Percentiles rank a stretch among this genome's conserved stretches.
Evolutionary conservation across 495 filamentous ascomycete genomes (phyloP).

Genomic region (Stereocaulon alpinum): DNA sequence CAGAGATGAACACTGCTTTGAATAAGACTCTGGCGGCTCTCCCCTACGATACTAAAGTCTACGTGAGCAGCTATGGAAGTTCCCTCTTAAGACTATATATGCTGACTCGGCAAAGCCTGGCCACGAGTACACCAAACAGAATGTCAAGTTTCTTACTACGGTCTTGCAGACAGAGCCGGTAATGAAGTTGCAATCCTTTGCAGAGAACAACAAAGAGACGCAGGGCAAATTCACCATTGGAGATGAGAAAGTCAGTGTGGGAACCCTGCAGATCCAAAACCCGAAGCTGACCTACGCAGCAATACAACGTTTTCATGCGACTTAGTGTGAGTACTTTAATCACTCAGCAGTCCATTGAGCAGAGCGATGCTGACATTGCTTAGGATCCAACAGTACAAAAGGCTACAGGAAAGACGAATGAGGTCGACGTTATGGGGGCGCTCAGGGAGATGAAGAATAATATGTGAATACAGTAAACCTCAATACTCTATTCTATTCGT

Average conservation of each 20-base stretch:
- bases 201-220: slow-evolving; percentile 70
- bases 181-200: slow-evolving; percentile 65
- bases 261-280: background rate
- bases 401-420: slow-evolving; percentile 69
- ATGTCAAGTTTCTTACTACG: slow-evolving; percentile 73
- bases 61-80: slow-evolving; percentile 42
- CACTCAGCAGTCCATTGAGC: background rate
- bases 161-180: slow-evolving; percentile 59
- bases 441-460: slow-evolving; percentile 91
- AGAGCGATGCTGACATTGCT: background rate
- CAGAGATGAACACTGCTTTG: slow-evolving; percentile 85
- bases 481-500: background rate
- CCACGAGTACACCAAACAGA: slow-evolving; percentile 95
- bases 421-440: slow-evolving; percentile 76
- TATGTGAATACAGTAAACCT: slow-evolving; percentile 28
- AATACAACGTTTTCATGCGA: slow-evolving; percentile 96
- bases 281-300: slow-evolving; percentile 33
- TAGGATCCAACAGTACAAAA: slow-evolving; percentile 80
- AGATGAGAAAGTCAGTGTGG: slow-evolving; percentile 73
- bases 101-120: slow-evolving; percentile 49
- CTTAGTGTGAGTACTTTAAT: slow-evolving; percentile 51
- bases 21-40: slow-evolving; percentile 73
- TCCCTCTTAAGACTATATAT: background rate
- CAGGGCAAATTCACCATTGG: slow-evolving; percentile 96
- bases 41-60: slow-evolving; percentile 89